Conservation (phyloP, 2,329 filamentous ascomycete genomes). For the Podosphaera xanthii region DNA sequence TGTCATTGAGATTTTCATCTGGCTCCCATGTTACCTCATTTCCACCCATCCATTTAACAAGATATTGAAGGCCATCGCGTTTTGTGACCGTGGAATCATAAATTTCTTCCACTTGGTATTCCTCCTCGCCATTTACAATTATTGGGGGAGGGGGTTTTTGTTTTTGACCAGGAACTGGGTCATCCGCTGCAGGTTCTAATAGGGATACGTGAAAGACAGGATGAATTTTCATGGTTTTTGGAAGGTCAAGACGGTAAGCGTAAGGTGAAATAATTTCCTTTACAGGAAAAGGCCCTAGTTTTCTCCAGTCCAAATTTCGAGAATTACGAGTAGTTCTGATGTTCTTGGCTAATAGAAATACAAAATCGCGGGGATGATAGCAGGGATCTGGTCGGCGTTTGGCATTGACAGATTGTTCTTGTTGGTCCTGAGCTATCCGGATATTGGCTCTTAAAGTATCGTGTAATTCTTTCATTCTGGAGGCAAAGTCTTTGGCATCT, state of each 20-base stretch:
- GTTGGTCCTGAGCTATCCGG: background rate
- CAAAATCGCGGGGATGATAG: background rate
- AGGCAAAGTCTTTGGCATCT: background rate
- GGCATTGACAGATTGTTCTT: background rate
- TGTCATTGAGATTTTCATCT: background rate
- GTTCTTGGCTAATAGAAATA: background rate
- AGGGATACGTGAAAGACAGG: slow-evolving; percentile 2
- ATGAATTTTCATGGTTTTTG: background rate
- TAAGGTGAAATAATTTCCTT: background rate
- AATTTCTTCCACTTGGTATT: slow-evolving; percentile 1
- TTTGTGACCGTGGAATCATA: background rate
- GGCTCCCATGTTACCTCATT: background rate
- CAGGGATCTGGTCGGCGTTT: background rate
- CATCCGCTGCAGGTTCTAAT: background rate
- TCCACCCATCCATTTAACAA: background rate
- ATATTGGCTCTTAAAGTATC: background rate
- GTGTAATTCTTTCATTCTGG: background rate
- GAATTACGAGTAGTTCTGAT: background rate
- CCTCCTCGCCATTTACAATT: background rate
- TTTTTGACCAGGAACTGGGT: background rate
- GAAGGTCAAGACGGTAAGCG: slow-evolving; percentile 1
- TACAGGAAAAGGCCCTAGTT: slow-evolving; percentile 1
- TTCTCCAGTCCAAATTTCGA: background rate
- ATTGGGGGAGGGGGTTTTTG: background rate
- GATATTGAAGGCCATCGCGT: background rate